Evolutionary conservation across 2,329 filamentous ascomycete species (phyloP).

Genomic region (Arthrobotrys megalospora): DNA sequence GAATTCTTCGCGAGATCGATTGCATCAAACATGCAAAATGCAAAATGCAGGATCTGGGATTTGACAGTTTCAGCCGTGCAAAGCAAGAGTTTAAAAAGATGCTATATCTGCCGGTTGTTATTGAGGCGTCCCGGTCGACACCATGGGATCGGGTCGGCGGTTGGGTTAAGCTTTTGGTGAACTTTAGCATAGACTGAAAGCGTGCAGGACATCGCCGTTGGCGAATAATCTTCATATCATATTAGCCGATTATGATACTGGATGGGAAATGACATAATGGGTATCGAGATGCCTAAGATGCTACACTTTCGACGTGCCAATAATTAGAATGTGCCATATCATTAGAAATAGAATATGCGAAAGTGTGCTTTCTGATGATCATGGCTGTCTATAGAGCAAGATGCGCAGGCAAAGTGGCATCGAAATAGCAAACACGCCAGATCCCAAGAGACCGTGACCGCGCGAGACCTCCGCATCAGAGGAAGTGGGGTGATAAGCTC

Average conservation of each 20-base stretch:
- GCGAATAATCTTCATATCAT: too few relatives aligned
- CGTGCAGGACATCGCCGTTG: not conserved
- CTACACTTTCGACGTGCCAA: too few relatives aligned
- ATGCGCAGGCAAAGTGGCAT: not conserved
- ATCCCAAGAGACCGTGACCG: slow-evolving; percentile 40
- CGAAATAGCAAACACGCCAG: not conserved
- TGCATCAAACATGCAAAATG: too few relatives aligned
- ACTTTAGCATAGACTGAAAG: slow-evolving; percentile 18
- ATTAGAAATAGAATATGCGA: too few relatives aligned
- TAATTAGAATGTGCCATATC: too few relatives aligned
- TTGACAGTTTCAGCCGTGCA: too few relatives aligned
- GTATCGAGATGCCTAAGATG: too few relatives aligned
- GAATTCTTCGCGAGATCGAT: not conserved
- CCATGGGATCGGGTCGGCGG: not conserved
- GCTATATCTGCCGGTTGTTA: too few relatives aligned
- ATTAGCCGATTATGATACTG: too few relatives aligned
- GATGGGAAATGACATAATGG: too few relatives aligned
- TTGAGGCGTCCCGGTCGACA: too few relatives aligned
- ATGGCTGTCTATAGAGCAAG: not conserved
- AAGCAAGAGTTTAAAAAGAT: not conserved
- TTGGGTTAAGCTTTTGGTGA: slow-evolving; percentile 16
- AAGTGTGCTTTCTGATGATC: too few relatives aligned
- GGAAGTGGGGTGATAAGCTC: slow-evolving; percentile 45
- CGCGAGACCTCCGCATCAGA: slow-evolving; percentile 45
- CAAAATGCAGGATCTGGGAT: not conserved